phyloP scores from a whole-genome alignment of 768 basidiomycete genomes.

The Hericium coralloides region DNA sequence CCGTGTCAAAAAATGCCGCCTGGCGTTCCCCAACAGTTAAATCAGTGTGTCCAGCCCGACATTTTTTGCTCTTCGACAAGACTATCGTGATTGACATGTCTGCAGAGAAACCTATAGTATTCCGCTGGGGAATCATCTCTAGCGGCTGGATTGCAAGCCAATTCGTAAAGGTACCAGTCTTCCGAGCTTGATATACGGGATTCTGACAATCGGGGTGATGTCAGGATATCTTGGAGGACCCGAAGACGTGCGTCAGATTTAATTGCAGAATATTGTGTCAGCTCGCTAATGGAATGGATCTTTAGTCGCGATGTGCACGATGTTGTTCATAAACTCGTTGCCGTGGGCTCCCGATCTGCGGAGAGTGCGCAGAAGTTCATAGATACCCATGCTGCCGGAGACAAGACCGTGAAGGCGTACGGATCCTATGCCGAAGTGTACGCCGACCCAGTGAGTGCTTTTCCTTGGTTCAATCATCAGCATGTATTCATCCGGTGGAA shows the following conservation, averaged over 20 bases:
- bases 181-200: neutral
- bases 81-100: conserved; percentile 6
- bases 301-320: conserved; percentile 59
- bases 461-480: neutral
- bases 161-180: conserved; percentile 52
- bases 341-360: conserved; percentile 69
- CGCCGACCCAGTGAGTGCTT: conserved; percentile 1
- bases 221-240: conserved; percentile 71
- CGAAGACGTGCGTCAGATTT: conserved; percentile 41
- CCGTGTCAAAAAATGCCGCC: no score
- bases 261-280: neutral
- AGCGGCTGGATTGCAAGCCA: conserved; percentile 62
- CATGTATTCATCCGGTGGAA: neutral
- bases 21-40: no score
- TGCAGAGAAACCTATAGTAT: conserved; percentile 26
- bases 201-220: neutral
- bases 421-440: conserved; percentile 54
- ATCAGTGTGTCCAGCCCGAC: no score
- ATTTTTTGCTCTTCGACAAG: no score
- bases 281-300: neutral
- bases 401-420: conserved; percentile 52
- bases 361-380: conserved; percentile 69
- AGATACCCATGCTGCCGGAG: conserved; percentile 36
- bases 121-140: conserved; percentile 85
- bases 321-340: conserved; percentile 56